phyloP scores from a whole-genome alignment of 768 basidiomycete genomes.

The Naganishia vishniacii region DNA sequence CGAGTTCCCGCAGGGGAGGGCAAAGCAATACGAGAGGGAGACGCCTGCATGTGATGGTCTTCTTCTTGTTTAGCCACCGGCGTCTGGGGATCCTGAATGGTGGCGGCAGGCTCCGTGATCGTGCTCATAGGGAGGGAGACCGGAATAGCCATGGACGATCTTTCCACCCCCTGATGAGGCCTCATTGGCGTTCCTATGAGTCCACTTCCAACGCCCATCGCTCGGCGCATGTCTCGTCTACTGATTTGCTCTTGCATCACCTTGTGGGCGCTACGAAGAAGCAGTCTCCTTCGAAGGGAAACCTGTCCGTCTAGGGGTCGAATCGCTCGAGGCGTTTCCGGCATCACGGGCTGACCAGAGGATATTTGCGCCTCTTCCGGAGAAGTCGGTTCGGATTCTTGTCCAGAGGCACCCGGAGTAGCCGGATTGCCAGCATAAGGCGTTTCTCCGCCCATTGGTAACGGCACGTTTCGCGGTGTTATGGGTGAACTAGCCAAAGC shows the following conservation, averaged over 20 bases:
- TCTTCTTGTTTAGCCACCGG: not conserved
- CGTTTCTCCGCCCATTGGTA: not conserved
- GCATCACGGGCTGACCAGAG: not conserved
- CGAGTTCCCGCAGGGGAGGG: constrained; percentile 25
- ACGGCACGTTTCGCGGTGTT: constrained; percentile 8
- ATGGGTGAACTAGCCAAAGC: not conserved
- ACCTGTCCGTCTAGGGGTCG: constrained; percentile 18
- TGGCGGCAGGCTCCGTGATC: not conserved
- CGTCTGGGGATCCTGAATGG: not conserved
- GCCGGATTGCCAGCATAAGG: not conserved
- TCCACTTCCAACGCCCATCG: constrained; percentile 7
- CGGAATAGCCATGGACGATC: not conserved
- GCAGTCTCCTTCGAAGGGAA: constrained; percentile 41
- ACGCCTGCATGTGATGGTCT: too few relatives aligned
- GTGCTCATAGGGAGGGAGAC: constrained; percentile 5
- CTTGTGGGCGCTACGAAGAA: constrained; percentile 41
- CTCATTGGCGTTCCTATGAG: constrained; percentile 9
- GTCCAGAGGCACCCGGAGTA: not conserved
- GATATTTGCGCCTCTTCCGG: not conserved
- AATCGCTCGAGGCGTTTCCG: constrained; percentile 19
- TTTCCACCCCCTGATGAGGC: not conserved
- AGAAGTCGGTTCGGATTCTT: not conserved
- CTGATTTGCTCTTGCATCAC: constrained; percentile 36
- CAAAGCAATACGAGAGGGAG: constrained; percentile 16
- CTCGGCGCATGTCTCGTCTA: constrained; percentile 7